Base-by-base conservation (phyloP, 257 asterid species). In the Scutellaria barbata region DNA sequence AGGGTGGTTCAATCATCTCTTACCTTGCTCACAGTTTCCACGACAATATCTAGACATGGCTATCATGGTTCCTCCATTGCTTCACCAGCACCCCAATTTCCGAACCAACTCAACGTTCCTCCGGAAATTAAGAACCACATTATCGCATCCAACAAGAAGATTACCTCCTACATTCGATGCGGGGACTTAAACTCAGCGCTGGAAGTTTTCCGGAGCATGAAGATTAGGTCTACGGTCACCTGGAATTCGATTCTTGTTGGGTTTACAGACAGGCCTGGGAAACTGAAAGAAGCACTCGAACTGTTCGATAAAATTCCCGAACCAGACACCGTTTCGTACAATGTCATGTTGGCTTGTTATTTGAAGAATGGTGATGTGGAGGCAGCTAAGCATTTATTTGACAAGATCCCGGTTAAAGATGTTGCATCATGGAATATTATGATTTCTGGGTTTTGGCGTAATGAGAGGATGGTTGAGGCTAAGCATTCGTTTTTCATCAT, bases 221-320 rank as follows among this genome's bases (percentile, higher is more conserved):
- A 75, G 33, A 22, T 33, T 14, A 83, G 85, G 84, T 83, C 88
- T 43, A 83, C 78, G 3, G 59, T 92, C 54, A 84, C 96, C 6
- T 91, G 96, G 92, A 91, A 91, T 63, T 89, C 97, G 53, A 84
- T 91, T 46, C 80, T 91, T 51, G 80, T 84, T 0, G 96, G 97
- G 22, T 76, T 82, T 45, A 77, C 87, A 7, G 77, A 56, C 68
- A 82, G 72, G 40, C 76, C 81, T 0, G 95, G 95, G 47, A 84
- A 61, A 62, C 0, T 87, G 62, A 55, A 79, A 51, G 90, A 87
- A 6, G 93, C 91, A 35, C 66, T 74, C 33, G 76, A 84, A 41
- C 70, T 87, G 89, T 91, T 91, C 69, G 93, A 82, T 63, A 73
- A 68, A 83, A 91, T 91, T 76, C 92, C 96, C 73, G 89, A 81